Evolutionary conservation across 179 eudicot species (phyloP).

Genomic region (Carnegiea gigantea): DNA sequence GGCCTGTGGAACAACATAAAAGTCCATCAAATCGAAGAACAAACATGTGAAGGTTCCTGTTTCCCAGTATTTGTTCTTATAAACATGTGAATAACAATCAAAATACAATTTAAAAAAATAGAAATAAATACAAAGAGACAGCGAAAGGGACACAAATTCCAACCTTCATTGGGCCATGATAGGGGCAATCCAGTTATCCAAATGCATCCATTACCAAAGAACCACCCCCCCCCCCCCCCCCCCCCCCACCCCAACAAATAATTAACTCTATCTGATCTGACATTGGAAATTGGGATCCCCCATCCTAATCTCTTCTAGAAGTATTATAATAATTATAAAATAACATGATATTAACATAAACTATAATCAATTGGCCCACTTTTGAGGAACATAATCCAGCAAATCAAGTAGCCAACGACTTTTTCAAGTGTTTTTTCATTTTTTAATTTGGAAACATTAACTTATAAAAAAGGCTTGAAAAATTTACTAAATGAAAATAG

Average conservation of each 20-base stretch:
- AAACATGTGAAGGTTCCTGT: conserved; percentile 25
- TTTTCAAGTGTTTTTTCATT: too few species aligned
- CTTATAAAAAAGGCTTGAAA: too few species aligned
- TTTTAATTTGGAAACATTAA: too few species aligned
- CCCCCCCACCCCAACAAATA: not conserved
- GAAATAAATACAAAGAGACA: not conserved
- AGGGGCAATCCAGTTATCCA: not conserved
- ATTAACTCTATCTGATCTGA: conserved; percentile 10
- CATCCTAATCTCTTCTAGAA: not conserved
- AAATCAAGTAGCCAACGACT: too few species aligned
- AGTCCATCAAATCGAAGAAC: conserved; percentile 23
- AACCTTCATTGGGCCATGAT: not conserved
- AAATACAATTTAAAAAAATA: too few species aligned
- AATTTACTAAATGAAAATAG: too few species aligned
- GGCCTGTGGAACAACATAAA: not conserved
- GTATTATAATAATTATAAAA: too few species aligned
- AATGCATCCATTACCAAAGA: not conserved
- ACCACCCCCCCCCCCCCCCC: too few species aligned
- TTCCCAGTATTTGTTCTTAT: not conserved
- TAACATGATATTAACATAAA: not conserved
- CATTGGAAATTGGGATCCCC: conserved; percentile 15
- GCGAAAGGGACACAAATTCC: conserved; percentile 13
- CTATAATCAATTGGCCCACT: not conserved
- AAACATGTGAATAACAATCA: too few species aligned
- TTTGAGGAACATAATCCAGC: not conserved